Evolutionary conservation across 2,329 filamentous ascomycete genomes (phyloP), one percentile per base, ranked within the genome.

Genomic region (Neonectria ditissima): DNA sequence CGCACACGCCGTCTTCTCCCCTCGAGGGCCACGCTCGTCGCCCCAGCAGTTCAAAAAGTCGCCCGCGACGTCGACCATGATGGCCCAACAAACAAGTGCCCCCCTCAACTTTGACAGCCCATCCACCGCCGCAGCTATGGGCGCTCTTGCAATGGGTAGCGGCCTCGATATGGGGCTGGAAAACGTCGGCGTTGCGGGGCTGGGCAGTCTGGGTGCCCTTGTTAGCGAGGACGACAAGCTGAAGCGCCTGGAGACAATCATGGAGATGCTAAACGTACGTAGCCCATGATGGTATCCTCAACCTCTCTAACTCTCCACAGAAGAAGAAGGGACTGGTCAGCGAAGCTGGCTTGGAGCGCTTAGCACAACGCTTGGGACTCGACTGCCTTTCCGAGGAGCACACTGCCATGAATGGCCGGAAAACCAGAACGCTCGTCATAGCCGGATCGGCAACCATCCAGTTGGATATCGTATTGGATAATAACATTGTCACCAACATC

Each of bases 291-390:
- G 5, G 18, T 11, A 7, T 22, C 5, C 1, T 4, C 11, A 22
- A 16, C n/a, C 14, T 8, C 16, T 58, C 69, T 67, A 55, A 70
- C 50, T 47, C 7, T 37, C 22, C 43, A 9, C 32, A 80, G 75
- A 78, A 82, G 61, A 81, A 78, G 69, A 87, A 87, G 66, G 91
- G 91, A 4, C 80, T 89, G 43, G 88, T 95, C 39, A 92, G 91
- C 69, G 90, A 92, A 72, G 88, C 91, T 30, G 91, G 91, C 2
- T 82, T 96, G n/a, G 89, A 92, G 75, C 84, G 91, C 57, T 80
- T 95, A 30, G 90, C 89, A 9, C 86, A 87, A 70, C 84, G 87
- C 58, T 83, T 90, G 57, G 91, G 90, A n/a, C 80, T 92, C 41
- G 89, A 91, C 65, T 84, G 83, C 59, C 78, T 90, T 13, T 89